Conservation (phyloP, 148 eudicot genomes). For the Vaccinium macrocarpon region DNA sequence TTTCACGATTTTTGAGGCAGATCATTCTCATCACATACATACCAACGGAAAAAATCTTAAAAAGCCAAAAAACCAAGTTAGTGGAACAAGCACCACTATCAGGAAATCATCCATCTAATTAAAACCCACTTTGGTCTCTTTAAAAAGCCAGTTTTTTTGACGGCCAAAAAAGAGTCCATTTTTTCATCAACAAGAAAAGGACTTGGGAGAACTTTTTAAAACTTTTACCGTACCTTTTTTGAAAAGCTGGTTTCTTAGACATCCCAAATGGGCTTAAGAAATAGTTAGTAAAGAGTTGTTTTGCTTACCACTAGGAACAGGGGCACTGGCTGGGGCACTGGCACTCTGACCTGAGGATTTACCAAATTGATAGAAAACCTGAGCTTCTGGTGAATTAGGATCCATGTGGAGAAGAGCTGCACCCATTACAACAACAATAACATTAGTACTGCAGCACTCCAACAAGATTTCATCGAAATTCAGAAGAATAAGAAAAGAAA, state of each 20-base stretch:
- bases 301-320: conserved; percentile 28
- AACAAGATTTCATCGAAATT: neutral
- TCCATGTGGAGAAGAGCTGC: conserved; percentile 52
- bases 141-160: too few relatives aligned
- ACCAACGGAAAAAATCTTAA: too few relatives aligned
- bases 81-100: neutral
- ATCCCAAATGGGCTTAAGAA: neutral
- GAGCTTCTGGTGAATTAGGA: conserved; percentile 57
- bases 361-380: conserved; percentile 40
- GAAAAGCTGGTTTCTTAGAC: neutral
- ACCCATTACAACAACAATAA: neutral
- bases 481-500: too few relatives aligned
- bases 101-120: neutral
- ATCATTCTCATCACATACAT: too few relatives aligned
- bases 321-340: conserved; percentile 23
- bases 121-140: neutral
- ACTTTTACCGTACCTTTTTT: neutral
- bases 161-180: neutral
- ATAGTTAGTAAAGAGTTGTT: neutral
- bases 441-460: neutral
- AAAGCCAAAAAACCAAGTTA: neutral
- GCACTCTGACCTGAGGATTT: conserved; percentile 21
- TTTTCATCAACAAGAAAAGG: too few relatives aligned
- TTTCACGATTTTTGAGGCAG: too few relatives aligned
- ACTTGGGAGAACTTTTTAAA: neutral